Evolutionary conservation across 306 rosid genomes (phyloP).

Genomic region (Castanopsis chinensis): DNA sequence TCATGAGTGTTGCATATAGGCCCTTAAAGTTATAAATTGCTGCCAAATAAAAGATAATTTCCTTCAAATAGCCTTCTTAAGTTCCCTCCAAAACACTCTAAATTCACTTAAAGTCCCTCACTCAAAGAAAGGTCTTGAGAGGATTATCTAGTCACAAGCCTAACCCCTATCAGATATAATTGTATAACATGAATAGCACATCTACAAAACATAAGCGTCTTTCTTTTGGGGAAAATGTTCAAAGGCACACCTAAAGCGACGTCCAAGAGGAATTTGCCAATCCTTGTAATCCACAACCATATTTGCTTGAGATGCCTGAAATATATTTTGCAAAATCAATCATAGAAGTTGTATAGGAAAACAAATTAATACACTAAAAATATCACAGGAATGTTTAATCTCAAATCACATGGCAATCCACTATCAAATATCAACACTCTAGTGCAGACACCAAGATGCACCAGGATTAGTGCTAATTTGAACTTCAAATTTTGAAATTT

Average conservation of each 20-base stretch:
- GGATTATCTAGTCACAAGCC: neutral
- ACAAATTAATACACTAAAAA: neutral
- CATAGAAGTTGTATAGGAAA: neutral
- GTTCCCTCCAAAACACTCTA: no score
- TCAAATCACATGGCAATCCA: neutral
- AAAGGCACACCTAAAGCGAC: conserved; percentile 80
- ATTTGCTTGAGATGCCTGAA: conserved; percentile 77
- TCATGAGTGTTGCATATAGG: no score
- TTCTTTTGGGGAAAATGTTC: conserved; percentile 11
- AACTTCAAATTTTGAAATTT: no score
- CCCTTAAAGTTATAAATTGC: no score
- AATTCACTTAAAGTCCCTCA: no score
- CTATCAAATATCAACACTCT: neutral
- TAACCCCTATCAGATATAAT: neutral
- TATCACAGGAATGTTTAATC: neutral
- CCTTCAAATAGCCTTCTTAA: no score
- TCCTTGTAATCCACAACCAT: conserved; percentile 89
- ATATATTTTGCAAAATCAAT: conserved; percentile 12
- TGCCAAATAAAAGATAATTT: no score
- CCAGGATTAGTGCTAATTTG: no score
- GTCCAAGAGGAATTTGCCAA: conserved; percentile 98
- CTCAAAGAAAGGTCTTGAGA: neutral
- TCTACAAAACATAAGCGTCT: neutral
- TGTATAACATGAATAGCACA: neutral
- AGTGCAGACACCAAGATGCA: neutral